Conservation (phyloP, 768 basidiomycete genomes). For the Termitomyces sp. region DNA sequence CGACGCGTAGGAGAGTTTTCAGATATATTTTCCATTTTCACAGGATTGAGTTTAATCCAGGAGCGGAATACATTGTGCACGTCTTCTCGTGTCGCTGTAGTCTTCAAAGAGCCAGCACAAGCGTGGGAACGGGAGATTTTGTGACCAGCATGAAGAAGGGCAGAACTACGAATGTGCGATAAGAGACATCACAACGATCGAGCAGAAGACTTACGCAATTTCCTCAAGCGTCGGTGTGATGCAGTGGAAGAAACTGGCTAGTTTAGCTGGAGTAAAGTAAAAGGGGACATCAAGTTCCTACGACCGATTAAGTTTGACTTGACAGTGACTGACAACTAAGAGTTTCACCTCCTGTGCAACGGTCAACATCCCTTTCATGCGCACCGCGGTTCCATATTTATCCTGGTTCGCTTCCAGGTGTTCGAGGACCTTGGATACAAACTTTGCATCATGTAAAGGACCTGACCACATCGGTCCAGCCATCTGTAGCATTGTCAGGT, state of each 20-base stretch:
- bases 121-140: conserved; percentile 90
- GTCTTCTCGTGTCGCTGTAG: conserved; percentile 64
- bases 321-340: neutral
- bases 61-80: conserved; percentile 81
- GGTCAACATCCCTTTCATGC: conserved; percentile 96
- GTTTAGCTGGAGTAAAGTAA: conserved; percentile 80
- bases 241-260: conserved; percentile 82
- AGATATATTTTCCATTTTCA: conserved; percentile 78
- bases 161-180: conserved; percentile 53
- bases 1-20: conserved; percentile 63
- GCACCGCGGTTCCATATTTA: conserved; percentile 69
- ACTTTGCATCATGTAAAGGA: conserved; percentile 72
- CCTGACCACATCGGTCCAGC: conserved; percentile 98
- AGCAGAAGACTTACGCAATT: conserved; percentile 54
- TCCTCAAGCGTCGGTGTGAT: conserved; percentile 70
- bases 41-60: conserved; percentile 81
- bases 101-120: conserved; percentile 85
- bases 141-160: conserved; percentile 82
- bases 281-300: conserved; percentile 78
- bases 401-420: conserved; percentile 61
- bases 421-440: conserved; percentile 68
- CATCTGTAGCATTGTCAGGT: conserved; percentile 39
- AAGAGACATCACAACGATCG: neutral
- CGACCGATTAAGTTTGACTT: neutral
- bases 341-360: conserved; percentile 75